phyloP scores from a whole-genome alignment of 2,329 filamentous ascomycete genomes.

The Penicillium aurantiogriseum region DNA sequence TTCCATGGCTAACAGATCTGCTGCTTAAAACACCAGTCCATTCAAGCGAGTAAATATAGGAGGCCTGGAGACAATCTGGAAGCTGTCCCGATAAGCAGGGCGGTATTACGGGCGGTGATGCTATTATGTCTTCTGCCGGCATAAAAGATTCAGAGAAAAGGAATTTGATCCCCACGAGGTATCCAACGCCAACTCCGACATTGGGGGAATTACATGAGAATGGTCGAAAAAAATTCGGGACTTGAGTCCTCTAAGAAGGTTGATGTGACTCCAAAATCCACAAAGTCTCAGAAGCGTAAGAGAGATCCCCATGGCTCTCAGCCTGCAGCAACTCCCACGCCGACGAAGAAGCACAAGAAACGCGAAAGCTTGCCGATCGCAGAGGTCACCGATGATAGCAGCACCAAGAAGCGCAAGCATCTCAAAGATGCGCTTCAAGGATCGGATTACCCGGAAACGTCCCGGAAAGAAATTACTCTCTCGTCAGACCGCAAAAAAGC shows the following conservation, averaged over 20 bases:
- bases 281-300: slow-evolving; percentile 36
- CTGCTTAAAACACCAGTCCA: slow-evolving; percentile 4
- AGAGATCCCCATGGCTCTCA: slow-evolving; percentile 30
- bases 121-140: slow-evolving; percentile 21
- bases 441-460: slow-evolving; percentile 34
- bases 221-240: slow-evolving; percentile 49
- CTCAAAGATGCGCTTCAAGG: slow-evolving; percentile 23
- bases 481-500: slow-evolving; percentile 28
- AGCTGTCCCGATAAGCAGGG: slow-evolving; percentile 11
- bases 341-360: slow-evolving; percentile 41
- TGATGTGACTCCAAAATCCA: slow-evolving; percentile 20
- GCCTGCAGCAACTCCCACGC: slow-evolving; percentile 29
- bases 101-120: slow-evolving; percentile 1
- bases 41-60: background rate
- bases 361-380: slow-evolving; percentile 19
- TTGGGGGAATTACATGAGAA: slow-evolving; percentile 28
- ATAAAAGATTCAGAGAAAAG: slow-evolving; percentile 20
- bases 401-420: slow-evolving; percentile 26
- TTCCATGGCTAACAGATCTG: slow-evolving; percentile 23
- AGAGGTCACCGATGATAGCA: slow-evolving; percentile 32
- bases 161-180: slow-evolving; percentile 10
- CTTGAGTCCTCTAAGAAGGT: slow-evolving; percentile 42
- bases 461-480: slow-evolving; percentile 31
- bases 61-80: background rate
- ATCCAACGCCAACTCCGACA: slow-evolving; percentile 3